A percentile compares a stretch with the other conserved stretches of the same genome.
phyloP scores from a whole-genome alignment of 169 alveolate species.

The Babesia ovata region DNA sequence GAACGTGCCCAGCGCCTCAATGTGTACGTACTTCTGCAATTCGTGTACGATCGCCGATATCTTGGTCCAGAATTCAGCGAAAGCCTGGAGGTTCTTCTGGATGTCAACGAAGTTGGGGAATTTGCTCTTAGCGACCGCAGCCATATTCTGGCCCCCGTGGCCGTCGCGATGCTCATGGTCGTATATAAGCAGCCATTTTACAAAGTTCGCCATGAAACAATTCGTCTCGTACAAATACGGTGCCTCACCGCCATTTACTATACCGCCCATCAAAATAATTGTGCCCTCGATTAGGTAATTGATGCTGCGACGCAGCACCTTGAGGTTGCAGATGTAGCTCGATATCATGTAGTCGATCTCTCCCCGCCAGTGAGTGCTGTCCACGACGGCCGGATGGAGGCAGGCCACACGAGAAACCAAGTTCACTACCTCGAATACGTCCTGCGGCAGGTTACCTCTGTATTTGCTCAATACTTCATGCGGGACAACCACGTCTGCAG shows the following conservation, averaged over 20 bases:
- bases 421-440: constrained; percentile 28
- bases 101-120: constrained; percentile 56
- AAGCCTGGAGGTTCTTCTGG: constrained; percentile 37
- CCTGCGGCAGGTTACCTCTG: constrained; percentile 19
- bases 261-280: constrained; percentile 41
- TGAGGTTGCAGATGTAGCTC: constrained; percentile 70
- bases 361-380: constrained; percentile 48
- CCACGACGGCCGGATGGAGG: constrained; percentile 43
- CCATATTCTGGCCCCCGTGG: not conserved
- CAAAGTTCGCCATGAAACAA: constrained; percentile 45
- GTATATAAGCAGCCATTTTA: constrained; percentile 31
- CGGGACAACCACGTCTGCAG: constrained; percentile 65
- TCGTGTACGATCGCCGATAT: constrained; percentile 35
- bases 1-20: constrained; percentile 50
- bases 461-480: constrained; percentile 50
- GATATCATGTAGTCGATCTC: constrained; percentile 69
- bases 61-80: constrained; percentile 51
- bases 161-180: constrained; percentile 12
- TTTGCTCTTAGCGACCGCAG: constrained; percentile 10
- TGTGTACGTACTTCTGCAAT: constrained; percentile 36
- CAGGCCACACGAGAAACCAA: constrained; percentile 71
- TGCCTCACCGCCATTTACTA: constrained; percentile 52
- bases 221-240: constrained; percentile 40
- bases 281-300: constrained; percentile 71
- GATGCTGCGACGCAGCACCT: constrained; percentile 67